Base-by-base conservation (phyloP, 768 basidiomycete genomes). In the Auricularia sp. region DNA sequence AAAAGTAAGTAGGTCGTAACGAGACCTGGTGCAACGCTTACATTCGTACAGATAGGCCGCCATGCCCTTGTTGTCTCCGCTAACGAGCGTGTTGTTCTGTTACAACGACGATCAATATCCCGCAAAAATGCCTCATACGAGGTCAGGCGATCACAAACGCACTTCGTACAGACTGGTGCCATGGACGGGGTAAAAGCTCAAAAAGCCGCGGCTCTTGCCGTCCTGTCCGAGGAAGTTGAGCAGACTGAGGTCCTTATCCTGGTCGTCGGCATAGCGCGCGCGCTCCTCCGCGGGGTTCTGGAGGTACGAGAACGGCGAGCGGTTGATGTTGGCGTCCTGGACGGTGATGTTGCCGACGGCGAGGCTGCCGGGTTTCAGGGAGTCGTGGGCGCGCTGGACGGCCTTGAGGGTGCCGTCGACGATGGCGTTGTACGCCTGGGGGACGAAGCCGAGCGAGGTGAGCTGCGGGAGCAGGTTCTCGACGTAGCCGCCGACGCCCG, bases 61-160 rank as follows among this genome's bases (percentile, higher is more conserved):
- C 88, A 91, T 90, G 47, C 90, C 90, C 72, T 92, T 91, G 77
- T 91, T 91, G 73, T 91, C 90, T 3, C 81, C 74, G 72, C 88
- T 90, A 36, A 91, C 81, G n/a, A 91, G 76, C 0, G 89, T 90
- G 67, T 90, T 91, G 71, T 91, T 92, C 87, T 29, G 2, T 29
- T 90, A 67, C 34, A 21, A 4, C 53, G 39, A n/a, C 34, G 18
- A 42, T 7, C 58, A 65, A 3, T 1, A 44, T 7, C 10, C 35
- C 53, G 35, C 39, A 36, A 21, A 34, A 33, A 12, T 23, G 18
- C 35, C 23, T 18, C 43, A 29, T 29, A 29, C 2, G 29, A 29
- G 29, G 29, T 3, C 29, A 29, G 29, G 29, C 29, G 29, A 29
- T 29, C 29, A 29, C 29, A 29, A 29, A 29, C 29, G 29, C 29